Evolutionary conservation across 2,329 filamentous ascomycete species (phyloP), one percentile per base, ranked within the genome.

Genomic region (Trichoderma koningiopsis): DNA sequence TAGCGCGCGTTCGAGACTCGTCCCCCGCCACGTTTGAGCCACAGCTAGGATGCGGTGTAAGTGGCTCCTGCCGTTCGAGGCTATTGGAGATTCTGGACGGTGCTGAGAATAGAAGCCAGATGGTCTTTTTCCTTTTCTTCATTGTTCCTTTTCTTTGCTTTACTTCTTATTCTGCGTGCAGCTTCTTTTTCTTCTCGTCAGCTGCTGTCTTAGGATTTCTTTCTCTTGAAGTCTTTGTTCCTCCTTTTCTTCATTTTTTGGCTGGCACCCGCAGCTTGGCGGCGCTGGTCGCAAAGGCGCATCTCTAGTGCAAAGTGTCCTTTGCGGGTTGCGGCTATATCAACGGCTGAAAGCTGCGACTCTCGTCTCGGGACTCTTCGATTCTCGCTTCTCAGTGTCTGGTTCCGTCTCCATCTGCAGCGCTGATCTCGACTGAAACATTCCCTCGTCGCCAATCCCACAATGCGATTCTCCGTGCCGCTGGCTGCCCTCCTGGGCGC

Each of bases 381-480:
- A 47, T 69, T 49, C 37, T 19, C 33, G 33, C 33, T 22, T 37
- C 29, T 5, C 33, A 14, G 35, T 35, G 13, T 43, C 24, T 37
- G n/a, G 7, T 22, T 43, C 22, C n/a, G 35, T 19, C 22, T 11
- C 22, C 16, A 2, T 57, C 31, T 47, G 10, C 52, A 58, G 31
- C 3, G 7, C 37, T 27, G 47, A 40, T 31, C 35, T 63, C 13
- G 49, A 35, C 35, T 49, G 49, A 59, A 22, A 65, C 1, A 19
- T 33, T 22, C 27, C 19, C 6, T 49, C 19, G 2, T 22, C 22
- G 24, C n/a, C 61, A 55, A 67, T 71, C 70, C 71, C 77, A 80
- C 73, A 69, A 87, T 86, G 85, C 84, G 83, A 78, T 75, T 79
- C 71, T 73, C 78, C 47, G 77, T 80, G 68, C 74, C 80, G 67